phyloP scores from a whole-genome alignment of 345 rosid species.

The Gossypium australe region DNA sequence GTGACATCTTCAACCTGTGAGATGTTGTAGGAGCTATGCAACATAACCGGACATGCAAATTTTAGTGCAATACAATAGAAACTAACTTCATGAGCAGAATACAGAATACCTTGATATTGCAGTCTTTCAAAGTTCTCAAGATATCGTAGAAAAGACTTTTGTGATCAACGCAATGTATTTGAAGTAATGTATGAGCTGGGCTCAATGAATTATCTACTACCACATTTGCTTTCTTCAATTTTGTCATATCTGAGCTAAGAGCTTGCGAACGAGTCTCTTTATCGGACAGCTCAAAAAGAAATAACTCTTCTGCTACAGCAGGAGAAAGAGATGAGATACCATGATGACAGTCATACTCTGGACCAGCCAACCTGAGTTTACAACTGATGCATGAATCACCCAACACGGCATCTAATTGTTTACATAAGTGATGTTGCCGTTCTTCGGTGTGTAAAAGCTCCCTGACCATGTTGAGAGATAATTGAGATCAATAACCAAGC shows the following conservation, averaged over 20 bases:
- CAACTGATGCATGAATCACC: constrained; percentile 75
- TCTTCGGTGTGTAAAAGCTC: constrained; percentile 59
- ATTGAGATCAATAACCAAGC: constrained; percentile 9
- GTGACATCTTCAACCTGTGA: background rate
- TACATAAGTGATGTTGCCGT: constrained; percentile 51
- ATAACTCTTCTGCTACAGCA: constrained; percentile 49
- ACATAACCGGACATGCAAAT: background rate
- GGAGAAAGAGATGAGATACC: constrained; percentile 52
- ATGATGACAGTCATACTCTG: constrained; percentile 57
- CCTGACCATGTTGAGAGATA: constrained; percentile 32
- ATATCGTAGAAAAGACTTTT: constrained; percentile 78
- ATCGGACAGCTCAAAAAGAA: constrained; percentile 40
- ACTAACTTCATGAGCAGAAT: background rate
- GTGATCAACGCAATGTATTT: constrained; percentile 60
- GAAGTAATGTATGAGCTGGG: constrained; percentile 75
- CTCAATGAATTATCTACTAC: constrained; percentile 69
- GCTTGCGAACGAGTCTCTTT: constrained; percentile 46
- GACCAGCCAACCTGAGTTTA: constrained; percentile 66
- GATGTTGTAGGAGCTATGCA: background rate
- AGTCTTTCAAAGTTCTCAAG: constrained; percentile 78
- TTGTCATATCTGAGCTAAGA: constrained; percentile 56
- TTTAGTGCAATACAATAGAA: background rate
- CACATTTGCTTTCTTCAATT: constrained; percentile 46
- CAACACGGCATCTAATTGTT: constrained; percentile 58
- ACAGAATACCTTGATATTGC: constrained; percentile 53